These are phyloP conservation scores for Fusarium continuum DNA, from an alignment of 2,329 filamentous ascomycete genomes.

Conservation along the genomic window DNA sequence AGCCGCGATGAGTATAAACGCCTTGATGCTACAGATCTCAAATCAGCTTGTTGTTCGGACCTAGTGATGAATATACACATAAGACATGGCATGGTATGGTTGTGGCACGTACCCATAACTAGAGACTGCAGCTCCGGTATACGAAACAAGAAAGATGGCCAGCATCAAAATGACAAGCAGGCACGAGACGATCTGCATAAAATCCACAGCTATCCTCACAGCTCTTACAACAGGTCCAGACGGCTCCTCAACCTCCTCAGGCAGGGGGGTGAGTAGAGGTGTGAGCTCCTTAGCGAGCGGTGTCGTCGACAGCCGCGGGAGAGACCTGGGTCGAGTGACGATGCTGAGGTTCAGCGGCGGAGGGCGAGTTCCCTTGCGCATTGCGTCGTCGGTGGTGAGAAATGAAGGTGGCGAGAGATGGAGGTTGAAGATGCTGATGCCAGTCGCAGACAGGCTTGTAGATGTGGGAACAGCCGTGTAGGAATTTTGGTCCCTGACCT, in stretches of 20 bases:
- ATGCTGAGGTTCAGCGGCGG: constrained; percentile 48
- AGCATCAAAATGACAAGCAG: constrained; percentile 47
- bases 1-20: constrained; percentile 46
- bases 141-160: constrained; percentile 46
- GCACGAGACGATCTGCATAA: constrained; percentile 46
- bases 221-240: constrained; percentile 38
- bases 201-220: constrained; percentile 45
- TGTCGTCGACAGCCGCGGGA: constrained; percentile 38
- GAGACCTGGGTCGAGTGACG: constrained; percentile 35
- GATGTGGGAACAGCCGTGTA: constrained; percentile 2
- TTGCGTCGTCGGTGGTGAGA: constrained; percentile 25
- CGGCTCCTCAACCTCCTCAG: constrained; percentile 39
- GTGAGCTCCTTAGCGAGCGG: constrained; percentile 36
- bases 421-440: constrained; percentile 19
- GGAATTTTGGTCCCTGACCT: constrained; percentile 25
- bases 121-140: constrained; percentile 32
- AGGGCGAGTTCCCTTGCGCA: constrained; percentile 46
- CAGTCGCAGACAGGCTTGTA: constrained; percentile 22
- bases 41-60: constrained; percentile 1
- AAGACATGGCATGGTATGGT: too few relatives aligned
- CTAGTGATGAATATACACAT: not conserved
- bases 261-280: constrained; percentile 38
- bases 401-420: not conserved
- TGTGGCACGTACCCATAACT: constrained; percentile 37
- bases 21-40: constrained; percentile 32